phyloP scores from a whole-genome alignment of 306 rosid genomes.

The Alnus rubra region DNA sequence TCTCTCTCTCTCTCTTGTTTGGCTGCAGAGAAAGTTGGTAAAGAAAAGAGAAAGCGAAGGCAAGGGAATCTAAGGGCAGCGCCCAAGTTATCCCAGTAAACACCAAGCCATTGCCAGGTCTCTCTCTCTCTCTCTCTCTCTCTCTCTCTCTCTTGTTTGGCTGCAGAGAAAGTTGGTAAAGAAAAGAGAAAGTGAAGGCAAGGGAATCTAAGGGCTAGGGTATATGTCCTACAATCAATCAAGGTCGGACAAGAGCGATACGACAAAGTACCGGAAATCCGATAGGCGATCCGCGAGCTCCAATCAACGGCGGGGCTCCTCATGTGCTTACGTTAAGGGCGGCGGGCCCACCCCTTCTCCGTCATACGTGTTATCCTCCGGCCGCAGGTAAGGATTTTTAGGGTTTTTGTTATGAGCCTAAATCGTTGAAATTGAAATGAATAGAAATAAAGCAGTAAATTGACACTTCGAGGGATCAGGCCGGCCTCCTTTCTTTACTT shows the following conservation, averaged over 20 bases:
- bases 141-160: constrained; percentile 34
- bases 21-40: constrained; percentile 42
- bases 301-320: constrained; percentile 70
- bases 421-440: too few species aligned
- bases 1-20: too few species aligned
- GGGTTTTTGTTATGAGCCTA: too few species aligned
- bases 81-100: too few species aligned
- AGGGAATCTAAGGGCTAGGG: constrained; percentile 59
- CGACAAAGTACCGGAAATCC: constrained; percentile 53
- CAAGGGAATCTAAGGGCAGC: constrained; percentile 52
- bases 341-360: constrained; percentile 76
- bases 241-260: constrained; percentile 78
- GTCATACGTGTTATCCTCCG: constrained; percentile 36
- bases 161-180: constrained; percentile 41
- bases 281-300: constrained; percentile 68
- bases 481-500: too few species aligned
- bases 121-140: too few species aligned
- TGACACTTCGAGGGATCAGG: too few species aligned
- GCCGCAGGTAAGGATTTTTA: constrained; percentile 50
- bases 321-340: constrained; percentile 60
- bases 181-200: not conserved
- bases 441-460: too few species aligned
- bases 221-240: constrained; percentile 99
- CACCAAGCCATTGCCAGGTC: too few species aligned
- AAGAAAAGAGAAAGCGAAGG: not conserved